Percentiles rank a stretch among this genome's conserved stretches.
Conservation (phyloP, 805 yeast species). For the Metschnikowia anglica region DNA sequence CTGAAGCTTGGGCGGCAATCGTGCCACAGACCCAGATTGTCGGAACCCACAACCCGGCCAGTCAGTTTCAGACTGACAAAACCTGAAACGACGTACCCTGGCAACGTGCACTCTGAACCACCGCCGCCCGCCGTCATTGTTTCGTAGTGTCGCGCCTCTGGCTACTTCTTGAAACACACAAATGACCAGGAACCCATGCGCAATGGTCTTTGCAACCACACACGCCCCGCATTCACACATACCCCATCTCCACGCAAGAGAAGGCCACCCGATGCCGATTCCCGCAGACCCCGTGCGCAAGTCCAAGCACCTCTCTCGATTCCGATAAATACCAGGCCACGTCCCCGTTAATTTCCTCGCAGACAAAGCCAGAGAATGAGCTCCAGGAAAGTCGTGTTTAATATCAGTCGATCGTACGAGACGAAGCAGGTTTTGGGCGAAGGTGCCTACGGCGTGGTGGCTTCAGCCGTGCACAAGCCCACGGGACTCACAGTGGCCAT, state of each 20-base stretch:
- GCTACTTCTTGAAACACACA: not conserved
- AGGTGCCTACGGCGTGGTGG: slow-evolving; percentile 82
- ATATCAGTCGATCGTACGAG: slow-evolving; percentile 61
- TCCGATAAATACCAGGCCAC: slow-evolving; percentile 4
- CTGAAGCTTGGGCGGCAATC: not conserved
- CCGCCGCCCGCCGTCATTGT: not conserved
- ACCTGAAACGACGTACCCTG: not conserved
- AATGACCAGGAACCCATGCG: slow-evolving; percentile 1
- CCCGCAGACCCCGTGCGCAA: slow-evolving; percentile 7
- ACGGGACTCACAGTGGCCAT: slow-evolving; percentile 68
- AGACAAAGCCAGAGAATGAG: not conserved
- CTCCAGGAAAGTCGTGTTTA: slow-evolving; percentile 43
- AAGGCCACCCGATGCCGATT: slow-evolving; percentile 1
- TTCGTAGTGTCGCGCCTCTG: not conserved
- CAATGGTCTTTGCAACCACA: slow-evolving; percentile 1
- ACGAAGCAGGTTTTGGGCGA: slow-evolving; percentile 66
- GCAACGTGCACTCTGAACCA: slow-evolving; percentile 7
- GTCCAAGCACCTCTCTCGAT: not conserved
- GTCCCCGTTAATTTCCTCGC: not conserved
- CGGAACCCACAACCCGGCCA: not conserved
- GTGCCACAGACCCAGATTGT: not conserved
- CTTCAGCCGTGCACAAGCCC: slow-evolving; percentile 63
- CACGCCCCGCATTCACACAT: slow-evolving; percentile 14
- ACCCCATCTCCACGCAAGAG: slow-evolving; percentile 1
- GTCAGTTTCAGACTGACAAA: not conserved